Percentiles rank a stretch among this genome's conserved stretches.
phyloP scores from a whole-genome alignment of 2,329 filamentous ascomycete genomes.

The Pseudophaeomoniella oleicola region DNA sequence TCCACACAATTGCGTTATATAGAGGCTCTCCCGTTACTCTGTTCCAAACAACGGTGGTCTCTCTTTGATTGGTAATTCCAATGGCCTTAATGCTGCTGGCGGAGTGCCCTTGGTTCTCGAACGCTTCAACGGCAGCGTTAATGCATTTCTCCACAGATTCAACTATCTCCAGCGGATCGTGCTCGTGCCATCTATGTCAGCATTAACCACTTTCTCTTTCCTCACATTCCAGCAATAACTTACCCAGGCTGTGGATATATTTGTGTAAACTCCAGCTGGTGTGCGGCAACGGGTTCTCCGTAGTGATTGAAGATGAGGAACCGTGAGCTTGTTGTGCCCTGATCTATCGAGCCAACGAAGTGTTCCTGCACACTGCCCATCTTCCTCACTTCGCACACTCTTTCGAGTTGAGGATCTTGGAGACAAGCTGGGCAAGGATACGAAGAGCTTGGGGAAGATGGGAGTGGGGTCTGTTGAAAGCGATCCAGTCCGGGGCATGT shows the following conservation, averaged over 20 bases:
- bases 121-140: constrained; percentile 49
- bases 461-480: no score
- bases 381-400: no score
- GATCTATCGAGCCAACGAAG: constrained; percentile 69
- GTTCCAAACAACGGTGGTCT: constrained; percentile 69
- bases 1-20: constrained; percentile 66
- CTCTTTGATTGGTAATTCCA: constrained; percentile 70
- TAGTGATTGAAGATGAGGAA: constrained; percentile 69
- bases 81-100: constrained; percentile 50
- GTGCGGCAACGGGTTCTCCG: constrained; percentile 57
- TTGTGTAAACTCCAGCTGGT: constrained; percentile 70
- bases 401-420: no score
- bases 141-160: constrained; percentile 57
- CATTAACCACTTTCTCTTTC: no score
- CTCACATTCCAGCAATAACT: constrained; percentile 14
- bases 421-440: no score
- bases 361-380: constrained; percentile 24
- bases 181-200: constrained; percentile 58
- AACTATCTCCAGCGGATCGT: constrained; percentile 57
- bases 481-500: no score
- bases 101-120: constrained; percentile 47
- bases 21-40: constrained; percentile 55
- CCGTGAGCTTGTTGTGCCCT: constrained; percentile 67
- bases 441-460: no score
- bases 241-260: constrained; percentile 65